Conservation (phyloP, 495 filamentous ascomycete genomes). For the Penicillium alfredii region DNA sequence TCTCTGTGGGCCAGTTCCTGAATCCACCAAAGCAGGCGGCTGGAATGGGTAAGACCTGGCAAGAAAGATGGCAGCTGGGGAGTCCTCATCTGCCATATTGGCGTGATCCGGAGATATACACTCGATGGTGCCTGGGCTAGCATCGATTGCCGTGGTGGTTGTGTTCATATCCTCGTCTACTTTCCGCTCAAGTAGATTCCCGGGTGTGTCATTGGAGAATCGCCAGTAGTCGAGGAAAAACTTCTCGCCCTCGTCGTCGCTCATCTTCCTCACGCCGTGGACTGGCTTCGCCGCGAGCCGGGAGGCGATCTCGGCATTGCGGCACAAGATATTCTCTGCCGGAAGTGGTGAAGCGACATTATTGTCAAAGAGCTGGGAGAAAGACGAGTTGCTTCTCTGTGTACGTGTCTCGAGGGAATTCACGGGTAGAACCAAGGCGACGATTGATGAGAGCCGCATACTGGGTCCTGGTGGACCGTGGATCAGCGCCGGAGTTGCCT, state of each 20-base stretch:
- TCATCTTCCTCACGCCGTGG: conserved; percentile 66
- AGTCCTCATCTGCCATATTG: background rate
- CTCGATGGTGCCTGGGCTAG: too few relatives aligned
- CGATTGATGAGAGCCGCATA: background rate
- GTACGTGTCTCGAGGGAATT: too few relatives aligned
- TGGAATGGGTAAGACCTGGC: conserved; percentile 29
- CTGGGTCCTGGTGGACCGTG: background rate
- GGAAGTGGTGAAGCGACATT: background rate
- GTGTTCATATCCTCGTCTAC: too few relatives aligned
- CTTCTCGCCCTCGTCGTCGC: conserved; percentile 73
- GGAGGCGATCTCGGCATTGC: conserved; percentile 19
- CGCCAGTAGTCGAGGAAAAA: conserved; percentile 64
- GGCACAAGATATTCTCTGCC: conserved; percentile 12
- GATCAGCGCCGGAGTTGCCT: too few relatives aligned
- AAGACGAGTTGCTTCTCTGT: too few relatives aligned
- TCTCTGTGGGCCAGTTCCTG: background rate
- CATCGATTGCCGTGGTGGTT: too few relatives aligned
- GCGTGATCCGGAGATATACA: too few relatives aligned
- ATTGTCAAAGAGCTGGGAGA: too few relatives aligned
- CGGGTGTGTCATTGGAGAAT: conserved; percentile 29
- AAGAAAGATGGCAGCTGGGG: conserved; percentile 9
- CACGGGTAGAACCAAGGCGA: too few relatives aligned
- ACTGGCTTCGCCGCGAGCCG: conserved; percentile 13
- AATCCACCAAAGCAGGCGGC: conserved; percentile 36
- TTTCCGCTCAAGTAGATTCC: conserved; percentile 8